These are phyloP conservation scores for Royoungia palumana DNA, from an alignment of 768 basidiomycete genomes.

Conservation along the genomic window DNA sequence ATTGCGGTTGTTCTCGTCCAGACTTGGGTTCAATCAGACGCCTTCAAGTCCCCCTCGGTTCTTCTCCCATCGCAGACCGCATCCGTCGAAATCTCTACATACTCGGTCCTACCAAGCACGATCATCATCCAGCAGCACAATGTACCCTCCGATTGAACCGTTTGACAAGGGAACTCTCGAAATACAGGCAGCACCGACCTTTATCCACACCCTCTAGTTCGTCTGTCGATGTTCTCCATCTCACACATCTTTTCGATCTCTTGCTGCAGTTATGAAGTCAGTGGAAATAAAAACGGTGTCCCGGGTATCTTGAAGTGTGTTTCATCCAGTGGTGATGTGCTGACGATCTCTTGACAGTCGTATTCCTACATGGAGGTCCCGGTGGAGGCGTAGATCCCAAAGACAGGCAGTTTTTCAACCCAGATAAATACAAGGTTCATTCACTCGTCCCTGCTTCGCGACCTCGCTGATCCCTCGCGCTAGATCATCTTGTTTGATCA, in stretches of 20 bases:
- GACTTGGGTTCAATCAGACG: slow-evolving; percentile 5
- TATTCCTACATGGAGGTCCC: slow-evolving; percentile 85
- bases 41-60: not conserved
- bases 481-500: slow-evolving; percentile 90
- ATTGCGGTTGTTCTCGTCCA: slow-evolving; percentile 3
- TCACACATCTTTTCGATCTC: not conserved
- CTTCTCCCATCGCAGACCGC: slow-evolving; percentile 9
- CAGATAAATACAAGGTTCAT: slow-evolving; percentile 74
- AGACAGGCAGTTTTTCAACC: slow-evolving; percentile 82
- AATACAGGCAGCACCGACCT: slow-evolving; percentile 49
- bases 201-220: slow-evolving; percentile 71
- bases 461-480: slow-evolving; percentile 1
- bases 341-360: slow-evolving; percentile 40
- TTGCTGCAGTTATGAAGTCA: slow-evolving; percentile 66
- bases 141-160: slow-evolving; percentile 71
- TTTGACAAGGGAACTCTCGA: slow-evolving; percentile 63
- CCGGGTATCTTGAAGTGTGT: slow-evolving; percentile 49
- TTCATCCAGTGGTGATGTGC: not conserved
- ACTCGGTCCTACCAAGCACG: not conserved
- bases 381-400: slow-evolving; percentile 68
- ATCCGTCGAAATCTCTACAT: slow-evolving; percentile 18
- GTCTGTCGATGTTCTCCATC: slow-evolving; percentile 23
- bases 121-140: slow-evolving; percentile 20
- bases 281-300: slow-evolving; percentile 71
- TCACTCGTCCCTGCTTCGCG: not conserved